Base-by-base conservation (phyloP, 139 green algal species). In the Asterochloris sp. region DNA sequence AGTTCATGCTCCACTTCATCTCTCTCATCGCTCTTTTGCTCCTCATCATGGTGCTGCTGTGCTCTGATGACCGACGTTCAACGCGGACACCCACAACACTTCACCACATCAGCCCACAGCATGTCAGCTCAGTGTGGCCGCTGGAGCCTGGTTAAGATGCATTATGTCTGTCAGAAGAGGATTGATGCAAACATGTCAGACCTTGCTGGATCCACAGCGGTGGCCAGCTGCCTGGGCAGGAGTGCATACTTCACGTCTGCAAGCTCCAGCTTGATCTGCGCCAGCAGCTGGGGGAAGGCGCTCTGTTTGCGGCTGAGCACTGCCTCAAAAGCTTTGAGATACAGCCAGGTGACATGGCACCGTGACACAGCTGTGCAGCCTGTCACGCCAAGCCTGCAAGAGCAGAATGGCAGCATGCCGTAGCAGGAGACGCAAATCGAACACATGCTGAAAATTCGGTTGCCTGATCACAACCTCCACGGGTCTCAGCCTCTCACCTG, bases 221-320 rank as follows among this genome's bases (percentile, higher is more conserved):
- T 54, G 13, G 84, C 85, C 82, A 95, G 81, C 76, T 91, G 87
- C 11, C 16, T 15, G 4, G 79, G 47, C 17, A 91, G 69, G 14
- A 83, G 64, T 2, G 76, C 23, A 76, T 83, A 90, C n/a, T 13
- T 15, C 1, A 85, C 83, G 13, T 73, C 54, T 11, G 74, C 66
- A 60, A 94, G 82, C 73, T 86, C 77, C 21, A 27, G n/a, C 17
- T 86, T 64, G 38, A 95, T 82, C 69, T 60, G 24, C 0, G 76
- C 69, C 73, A 94, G 83, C 69, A 92, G 69, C 0, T 54, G 26
- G 0, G 13, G 21, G 78, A 90, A 90, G 28, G 64, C 80, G 73
- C 82, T 69, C 79, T 92, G 91, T 81, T 94, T 95, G 68, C 87
- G 83, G 28, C 29, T 6, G 69, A 97, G 84, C 64, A 94, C 88